Evolutionary conservation across 225 moss, liverwort and hornwort species (phyloP).

Genomic region (Antitrichia curtipendula): DNA sequence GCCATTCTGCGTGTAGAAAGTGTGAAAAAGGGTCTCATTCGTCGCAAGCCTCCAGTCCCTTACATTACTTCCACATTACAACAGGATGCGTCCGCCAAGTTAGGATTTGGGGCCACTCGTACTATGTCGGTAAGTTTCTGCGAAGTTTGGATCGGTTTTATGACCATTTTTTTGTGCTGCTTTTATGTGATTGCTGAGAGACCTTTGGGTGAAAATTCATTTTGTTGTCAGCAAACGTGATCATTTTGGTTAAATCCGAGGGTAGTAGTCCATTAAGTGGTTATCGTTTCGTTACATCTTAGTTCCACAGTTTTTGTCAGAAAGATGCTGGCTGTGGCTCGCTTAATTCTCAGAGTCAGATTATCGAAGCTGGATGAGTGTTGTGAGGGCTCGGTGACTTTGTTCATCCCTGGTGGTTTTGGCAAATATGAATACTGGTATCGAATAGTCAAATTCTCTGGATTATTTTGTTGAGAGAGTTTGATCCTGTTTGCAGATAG

Average conservation of each 20-base stretch:
- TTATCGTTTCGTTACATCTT: background rate
- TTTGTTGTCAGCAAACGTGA: background rate
- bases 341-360: background rate
- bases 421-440: background rate
- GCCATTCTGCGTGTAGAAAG: conserved; percentile 48
- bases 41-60: conserved; percentile 58
- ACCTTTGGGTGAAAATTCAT: background rate
- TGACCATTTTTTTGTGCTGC: background rate
- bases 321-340: background rate
- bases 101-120: conserved; percentile 72
- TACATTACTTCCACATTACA: conserved; percentile 91
- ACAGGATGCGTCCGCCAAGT: conserved; percentile 84
- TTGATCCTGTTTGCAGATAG: conserved; percentile 39
- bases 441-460: background rate
- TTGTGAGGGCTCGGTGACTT: background rate
- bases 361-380: background rate
- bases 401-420: background rate
- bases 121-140: conserved; percentile 72
- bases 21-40: conserved; percentile 58
- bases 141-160: background rate
- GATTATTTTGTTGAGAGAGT: background rate
- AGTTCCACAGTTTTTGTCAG: background rate
- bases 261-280: background rate
- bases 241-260: background rate
- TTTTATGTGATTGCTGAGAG: background rate